A percentile compares a stretch with the other conserved stretches of the same genome.
Conservation (phyloP, 108 stramenopile species). For the Skeletonema tropicum region DNA sequence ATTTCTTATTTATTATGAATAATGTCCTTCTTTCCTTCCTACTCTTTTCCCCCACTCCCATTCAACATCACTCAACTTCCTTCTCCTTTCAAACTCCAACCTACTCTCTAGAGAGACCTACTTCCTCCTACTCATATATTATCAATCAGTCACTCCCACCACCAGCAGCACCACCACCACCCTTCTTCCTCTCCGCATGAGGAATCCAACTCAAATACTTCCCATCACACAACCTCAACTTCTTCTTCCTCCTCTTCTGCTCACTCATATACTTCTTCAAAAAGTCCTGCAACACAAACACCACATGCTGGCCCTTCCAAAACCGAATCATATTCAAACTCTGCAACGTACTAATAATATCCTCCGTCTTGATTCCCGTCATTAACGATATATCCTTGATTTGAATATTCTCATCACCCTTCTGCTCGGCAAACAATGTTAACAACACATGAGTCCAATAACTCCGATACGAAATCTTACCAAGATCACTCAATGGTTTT, state of each 20-base stretch:
- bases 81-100: no score
- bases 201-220: slow-evolving; percentile 70
- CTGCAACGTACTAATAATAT: slow-evolving; percentile 97
- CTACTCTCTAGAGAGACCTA: no score
- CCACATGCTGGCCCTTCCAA: slow-evolving; percentile 99
- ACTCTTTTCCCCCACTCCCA: no score
- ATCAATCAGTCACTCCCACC: neutral
- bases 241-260: slow-evolving; percentile 74
- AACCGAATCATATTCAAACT: slow-evolving; percentile 93
- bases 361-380: slow-evolving; percentile 96
- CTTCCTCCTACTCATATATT: no score
- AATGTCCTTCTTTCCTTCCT: no score
- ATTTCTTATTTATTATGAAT: no score
- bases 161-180: slow-evolving; percentile 10
- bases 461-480: slow-evolving; percentile 92
- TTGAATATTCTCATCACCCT: slow-evolving; percentile 59
- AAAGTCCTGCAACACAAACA: slow-evolving; percentile 81
- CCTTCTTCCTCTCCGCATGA: slow-evolving; percentile 56
- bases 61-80: no score
- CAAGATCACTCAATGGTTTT: slow-evolving; percentile 96
- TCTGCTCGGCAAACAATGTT: slow-evolving; percentile 58
- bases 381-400: slow-evolving; percentile 84
- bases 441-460: slow-evolving; percentile 92
- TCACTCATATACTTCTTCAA: slow-evolving; percentile 77
- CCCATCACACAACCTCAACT: slow-evolving; percentile 69